Conservation (phyloP, 495 filamentous ascomycete species). For the Aspergillus olivimuriae region DNA sequence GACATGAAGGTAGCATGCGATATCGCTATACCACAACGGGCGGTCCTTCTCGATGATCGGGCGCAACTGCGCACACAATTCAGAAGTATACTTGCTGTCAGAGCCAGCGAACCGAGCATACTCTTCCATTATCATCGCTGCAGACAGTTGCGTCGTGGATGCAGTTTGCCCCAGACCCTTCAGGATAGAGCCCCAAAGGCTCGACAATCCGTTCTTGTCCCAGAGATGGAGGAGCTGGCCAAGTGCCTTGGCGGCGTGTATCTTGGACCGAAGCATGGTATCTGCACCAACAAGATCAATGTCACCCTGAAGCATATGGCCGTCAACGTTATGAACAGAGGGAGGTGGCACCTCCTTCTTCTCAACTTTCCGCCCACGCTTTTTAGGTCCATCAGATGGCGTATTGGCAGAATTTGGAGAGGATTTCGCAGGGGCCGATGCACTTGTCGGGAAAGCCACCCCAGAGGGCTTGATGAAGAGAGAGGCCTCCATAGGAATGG, state of each 20-base stretch:
- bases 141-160: constrained; percentile 78
- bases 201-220: constrained; percentile 37
- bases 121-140: constrained; percentile 83
- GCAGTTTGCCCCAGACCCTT: constrained; percentile 61
- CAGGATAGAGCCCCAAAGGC: constrained; percentile 45
- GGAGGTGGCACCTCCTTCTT: constrained; percentile 66
- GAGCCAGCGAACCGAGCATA: constrained; percentile 52
- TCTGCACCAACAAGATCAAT: constrained; percentile 90
- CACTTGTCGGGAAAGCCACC: constrained; percentile 58
- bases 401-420: constrained; percentile 44
- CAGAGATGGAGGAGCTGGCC: constrained; percentile 47
- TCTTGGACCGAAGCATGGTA: constrained; percentile 78
- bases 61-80: constrained; percentile 57
- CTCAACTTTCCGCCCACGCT: constrained; percentile 75
- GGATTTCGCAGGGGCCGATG: constrained; percentile 45
- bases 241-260: constrained; percentile 77
- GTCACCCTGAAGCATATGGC: constrained; percentile 95
- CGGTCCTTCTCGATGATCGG: constrained; percentile 72
- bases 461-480: constrained; percentile 96
- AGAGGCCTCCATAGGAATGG: constrained; percentile 79
- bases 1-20: constrained; percentile 80
- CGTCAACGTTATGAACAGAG: constrained; percentile 87
- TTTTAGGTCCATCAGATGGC: constrained; percentile 34
- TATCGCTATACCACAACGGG: constrained; percentile 76
- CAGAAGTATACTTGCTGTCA: constrained; percentile 38